Evolutionary conservation across 2,329 filamentous ascomycete species (phyloP), one percentile per base, ranked within the genome.

Genomic region (Mycogone perniciosa): DNA sequence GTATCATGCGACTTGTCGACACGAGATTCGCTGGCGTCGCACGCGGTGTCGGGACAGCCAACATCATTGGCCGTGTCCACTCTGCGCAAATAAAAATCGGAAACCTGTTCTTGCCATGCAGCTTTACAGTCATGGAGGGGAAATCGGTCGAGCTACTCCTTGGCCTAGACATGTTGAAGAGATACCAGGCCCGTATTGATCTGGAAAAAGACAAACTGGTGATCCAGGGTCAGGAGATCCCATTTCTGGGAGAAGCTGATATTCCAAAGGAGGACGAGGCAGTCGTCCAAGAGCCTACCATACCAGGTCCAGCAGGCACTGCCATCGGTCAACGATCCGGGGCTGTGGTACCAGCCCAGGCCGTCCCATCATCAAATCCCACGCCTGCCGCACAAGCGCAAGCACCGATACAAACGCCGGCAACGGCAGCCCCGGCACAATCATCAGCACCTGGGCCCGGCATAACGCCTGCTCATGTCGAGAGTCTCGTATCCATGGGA

Each of bases 81-180:
- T 89, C 89, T 26, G 93, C 93, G 7, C 89, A 92, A 68, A 95
- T 99, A 69, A 92, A 89, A 69, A 93, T 99, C 59, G 93, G 92
- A 48, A 82, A 80, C 39, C 81, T 92, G 55, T 90, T 89, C 65
- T 76, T 99, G 59, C 86, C 92, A 3, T 97, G 91, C 72, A 93
- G 90, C 53, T 99, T 99, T 68, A 99, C 93, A 3, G 93, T 99
- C 64, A 99, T 99, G 93, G 93, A 99, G 72, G 93, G 93, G 57
- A 99, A 97, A 70, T 84, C 89, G 47, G 93, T 99, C 27, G 93
- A 97, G 66, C 76, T 99, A 13, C 79, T 99, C 2, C 81, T 99
- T 9, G 93, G 93, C 4, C 74, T 99, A 39, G 93, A 99, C 68
- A 99, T 99, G 89, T 77, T 99, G 55, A 96, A 95, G 72, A 83